Base-by-base conservation (phyloP, 345 rosid species). In the Eucalyptus cladocalyx region DNA sequence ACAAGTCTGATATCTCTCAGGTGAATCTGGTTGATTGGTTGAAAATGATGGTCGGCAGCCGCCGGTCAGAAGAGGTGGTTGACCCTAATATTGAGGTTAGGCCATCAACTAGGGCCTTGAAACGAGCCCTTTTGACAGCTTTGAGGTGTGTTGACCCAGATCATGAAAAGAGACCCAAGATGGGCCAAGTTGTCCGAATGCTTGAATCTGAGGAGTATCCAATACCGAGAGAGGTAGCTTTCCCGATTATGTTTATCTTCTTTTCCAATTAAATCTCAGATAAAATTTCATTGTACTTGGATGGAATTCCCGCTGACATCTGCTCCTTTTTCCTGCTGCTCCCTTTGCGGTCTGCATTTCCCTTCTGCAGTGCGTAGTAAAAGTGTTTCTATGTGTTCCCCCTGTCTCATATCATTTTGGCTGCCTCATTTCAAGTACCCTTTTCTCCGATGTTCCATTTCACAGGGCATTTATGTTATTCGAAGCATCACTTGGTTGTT, bases 111-210 rank as follows among this genome's bases (percentile, higher is more conserved):
- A 93, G 99, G 90, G 96, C 97, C 56, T 90, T 98, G 49, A 98
- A 98, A 88, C 96, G 99, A 16, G 94, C 98, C 83, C 97, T 98
- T 50, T 92, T 98, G 93, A 98, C 99, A 86, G 99, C 99, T 86
- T 86, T 98, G 92, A 94, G 99, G 90, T 98, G 99, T 90, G 99
- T 98, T 21, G 99, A 98, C 93, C 99, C 97, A 11, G 96, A 97
- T 92, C 95, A 97, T 9, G 97, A 96, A 87, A 98, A 96, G 91
- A 93, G 99, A 89, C 99, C 99, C 11, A 96, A 95, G 94, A 98
- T 98, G 99, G 90, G 99, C 90, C 99, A 98, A 96, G 99, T 97
- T n/a, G 99, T 95, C 37, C 95, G 99, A n/a, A 98, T 98, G 99
- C 99, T 97, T 21, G 99, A 96, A 92, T 97, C 99, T 1, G 99